Base-by-base conservation (phyloP, 768 basidiomycete species). In the Boletus rubescentipes region DNA sequence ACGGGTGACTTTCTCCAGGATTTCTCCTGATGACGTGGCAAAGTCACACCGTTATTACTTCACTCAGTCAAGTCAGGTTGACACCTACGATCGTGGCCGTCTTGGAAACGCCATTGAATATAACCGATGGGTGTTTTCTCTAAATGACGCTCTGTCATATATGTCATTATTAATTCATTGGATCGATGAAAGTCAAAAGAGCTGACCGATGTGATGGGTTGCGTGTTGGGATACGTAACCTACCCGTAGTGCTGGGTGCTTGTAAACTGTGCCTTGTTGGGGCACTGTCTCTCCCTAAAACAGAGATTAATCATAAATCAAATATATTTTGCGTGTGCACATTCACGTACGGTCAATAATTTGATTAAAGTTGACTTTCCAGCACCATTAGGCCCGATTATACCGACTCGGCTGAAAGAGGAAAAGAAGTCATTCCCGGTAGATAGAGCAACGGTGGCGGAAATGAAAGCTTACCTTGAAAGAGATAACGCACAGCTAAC, bases 101-200 rank as follows among this genome's bases (percentile, higher is more conserved):
- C 95, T 69, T 98, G 95, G 84, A 94, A 98, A 63, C 95, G 89
- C 95, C 95, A 98, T 75, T 97, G 93, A 64, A 98, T 97, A 67
- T 98, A 98, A 50, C 87, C 89, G 55, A 95, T 91, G 23, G 96
- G 92, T 5, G 94, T 96, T 77, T 98, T 97, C 73, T 96, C 93
- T 40, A 98, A 71, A 75, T 98, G 95, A 63, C 84, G 87, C 69
- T 96, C 92, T 89, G 68, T 56, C 21, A 34, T 51, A 54, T 21
- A 40, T 45, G 18, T 43, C 46, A 53, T 73, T 44, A 68, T 52
- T 47, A 53, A 63, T 68, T 59, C 49, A 61, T 40, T 23, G 21
- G 14, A 7, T 36, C 39, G 12, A 54, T 36, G 44, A 44, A 63
- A 60, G 48, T 53, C 31, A 36, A 43, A 60, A 54, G 30, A 21